Evolutionary conservation across 2,329 filamentous ascomycete genomes (phyloP), one percentile per base, ranked within the genome.

Genomic region (Paracamarosporium sp.): DNA sequence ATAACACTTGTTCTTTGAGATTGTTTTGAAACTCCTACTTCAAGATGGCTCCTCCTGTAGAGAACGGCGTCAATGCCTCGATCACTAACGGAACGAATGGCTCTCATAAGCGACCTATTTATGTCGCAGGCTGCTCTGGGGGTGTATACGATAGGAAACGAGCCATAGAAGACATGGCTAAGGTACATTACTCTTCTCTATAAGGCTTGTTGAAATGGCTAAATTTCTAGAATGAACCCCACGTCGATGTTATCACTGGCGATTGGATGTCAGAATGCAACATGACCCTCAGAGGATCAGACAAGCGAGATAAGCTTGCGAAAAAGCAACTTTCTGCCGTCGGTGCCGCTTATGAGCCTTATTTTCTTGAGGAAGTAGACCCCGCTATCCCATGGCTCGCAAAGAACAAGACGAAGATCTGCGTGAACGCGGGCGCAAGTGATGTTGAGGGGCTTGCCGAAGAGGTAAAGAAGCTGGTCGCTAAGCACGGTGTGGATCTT

Each of bases 241-340:
- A 63, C n/a, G 57, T 67, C 47, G 66, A 69, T 50, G 63, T 67
- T 27, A 64, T 69, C 24, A 62, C 63, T 35, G 64, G 66, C 20
- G 66, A 69, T 45, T 67, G 66, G 66, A 69, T 67, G 65, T 66
- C 59, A n/a, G 66, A 69, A 56, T 61, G 62, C 52, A 69, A 69
- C 54, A 68, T 68, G 67, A 66, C 63, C 6, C 58, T 66, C 24
- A 55, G 63, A 30, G 65, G 65, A 25, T 53, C 60, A 51, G 61
- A 63, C 50, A 68, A 66, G 35, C 50, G 63, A 11, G 62, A 65
- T 28, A 66, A 67, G 47, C 59, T 67, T 17, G 48, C 55, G 22
- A 64, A 62, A 13, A 64, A 62, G 53, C 53, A 64, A 33, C 41
- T 63, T 1, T 63, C 60, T 4, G 54, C 57, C 27, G 62, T 66